Percentiles rank a stretch among this genome's conserved stretches.
These are phyloP conservation scores for Fusarium solani-melongenae DNA, from an alignment of 2,329 filamentous ascomycete species.

Conservation along the genomic window DNA sequence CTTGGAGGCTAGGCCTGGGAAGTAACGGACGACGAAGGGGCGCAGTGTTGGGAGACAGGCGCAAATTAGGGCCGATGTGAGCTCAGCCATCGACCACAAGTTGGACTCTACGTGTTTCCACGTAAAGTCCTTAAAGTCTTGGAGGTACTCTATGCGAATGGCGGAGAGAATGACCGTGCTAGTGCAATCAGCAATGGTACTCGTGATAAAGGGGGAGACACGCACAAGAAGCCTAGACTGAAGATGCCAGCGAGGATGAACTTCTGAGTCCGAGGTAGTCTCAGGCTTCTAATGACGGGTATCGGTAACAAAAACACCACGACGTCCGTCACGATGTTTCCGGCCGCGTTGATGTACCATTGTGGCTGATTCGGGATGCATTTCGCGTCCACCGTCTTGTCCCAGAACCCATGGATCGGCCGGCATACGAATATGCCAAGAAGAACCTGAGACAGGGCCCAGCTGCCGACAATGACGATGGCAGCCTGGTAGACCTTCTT, in stretches of 20 bases:
- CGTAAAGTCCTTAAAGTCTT: background rate
- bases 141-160: background rate
- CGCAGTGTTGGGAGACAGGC: background rate
- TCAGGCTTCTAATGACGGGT: background rate
- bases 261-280: background rate
- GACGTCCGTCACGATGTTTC: background rate
- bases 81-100: background rate
- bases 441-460: background rate
- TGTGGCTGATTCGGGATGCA: background rate
- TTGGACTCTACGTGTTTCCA: conserved; percentile 1
- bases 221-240: background rate
- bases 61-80: background rate
- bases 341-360: background rate
- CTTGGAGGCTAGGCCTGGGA: background rate
- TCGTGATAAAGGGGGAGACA: background rate
- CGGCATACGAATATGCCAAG: background rate
- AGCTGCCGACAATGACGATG: background rate
- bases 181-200: background rate
- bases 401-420: background rate
- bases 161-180: background rate
- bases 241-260: background rate
- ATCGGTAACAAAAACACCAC: background rate
- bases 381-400: background rate
- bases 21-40: background rate
- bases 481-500: background rate